Evolutionary conservation across 2,329 filamentous ascomycete genomes (phyloP).

Genomic region (Epichloe bromicola): DNA sequence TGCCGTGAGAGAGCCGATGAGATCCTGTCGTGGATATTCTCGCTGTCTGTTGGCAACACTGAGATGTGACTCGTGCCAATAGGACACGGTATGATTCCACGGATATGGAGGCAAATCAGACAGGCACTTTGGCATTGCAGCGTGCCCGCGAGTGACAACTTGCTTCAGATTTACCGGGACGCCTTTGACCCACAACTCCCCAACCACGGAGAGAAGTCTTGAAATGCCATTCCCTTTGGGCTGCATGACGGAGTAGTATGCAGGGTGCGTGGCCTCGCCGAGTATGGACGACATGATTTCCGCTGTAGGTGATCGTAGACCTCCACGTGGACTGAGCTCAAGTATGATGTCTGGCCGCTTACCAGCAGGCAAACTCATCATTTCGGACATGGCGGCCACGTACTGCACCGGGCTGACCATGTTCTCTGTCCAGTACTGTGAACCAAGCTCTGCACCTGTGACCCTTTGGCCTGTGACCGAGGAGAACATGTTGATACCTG

Average conservation of each 20-base stretch:
- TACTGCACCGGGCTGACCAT: constrained; percentile 33
- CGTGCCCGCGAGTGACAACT: constrained; percentile 12
- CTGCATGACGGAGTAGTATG: constrained; percentile 18
- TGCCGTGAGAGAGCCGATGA: constrained; percentile 33
- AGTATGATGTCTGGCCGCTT: constrained; percentile 23
- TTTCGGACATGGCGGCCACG: constrained; percentile 22
- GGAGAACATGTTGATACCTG: constrained; percentile 25
- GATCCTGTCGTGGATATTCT: constrained; percentile 32
- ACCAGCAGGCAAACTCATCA: constrained; percentile 17
- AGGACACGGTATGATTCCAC: constrained; percentile 39
- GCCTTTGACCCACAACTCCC: constrained; percentile 25
- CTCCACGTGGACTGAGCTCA: constrained; percentile 27
- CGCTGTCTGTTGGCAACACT: constrained; percentile 30
- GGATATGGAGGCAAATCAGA: constrained; percentile 36
- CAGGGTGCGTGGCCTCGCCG: constrained; percentile 1
- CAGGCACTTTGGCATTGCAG: constrained; percentile 21
- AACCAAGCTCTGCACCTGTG: constrained; percentile 15
- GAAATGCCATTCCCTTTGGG: constrained; percentile 11
- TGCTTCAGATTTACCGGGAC: constrained; percentile 18
- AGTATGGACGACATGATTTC: constrained; percentile 19
- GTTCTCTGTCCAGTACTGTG: constrained; percentile 34
- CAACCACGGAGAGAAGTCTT: constrained; percentile 19
- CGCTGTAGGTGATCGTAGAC: constrained; percentile 22
- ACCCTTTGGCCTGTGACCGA: constrained; percentile 22
- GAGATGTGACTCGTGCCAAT: constrained; percentile 41